These are phyloP conservation scores for Nakataea oryzae DNA, from an alignment of 2,329 filamentous ascomycete genomes.

Conservation along the genomic window DNA sequence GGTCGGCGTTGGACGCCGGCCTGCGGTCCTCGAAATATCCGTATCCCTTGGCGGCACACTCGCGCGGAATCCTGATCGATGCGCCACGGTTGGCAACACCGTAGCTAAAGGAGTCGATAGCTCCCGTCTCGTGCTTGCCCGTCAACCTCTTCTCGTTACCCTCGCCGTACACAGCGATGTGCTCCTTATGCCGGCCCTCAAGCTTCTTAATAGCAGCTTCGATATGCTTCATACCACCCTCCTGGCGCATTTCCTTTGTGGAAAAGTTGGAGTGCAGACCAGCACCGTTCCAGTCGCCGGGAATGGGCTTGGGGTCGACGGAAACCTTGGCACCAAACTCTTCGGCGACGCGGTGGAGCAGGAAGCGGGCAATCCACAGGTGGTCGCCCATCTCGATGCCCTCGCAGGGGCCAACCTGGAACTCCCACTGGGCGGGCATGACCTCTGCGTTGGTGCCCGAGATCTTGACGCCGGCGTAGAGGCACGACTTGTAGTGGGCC, in stretches of 20 bases:
- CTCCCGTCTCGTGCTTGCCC: constrained; percentile 86
- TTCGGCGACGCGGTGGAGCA: constrained; percentile 74
- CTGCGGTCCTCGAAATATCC: constrained; percentile 48
- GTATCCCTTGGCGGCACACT: constrained; percentile 68
- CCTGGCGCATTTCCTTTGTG: constrained; percentile 74
- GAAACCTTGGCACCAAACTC: constrained; percentile 96
- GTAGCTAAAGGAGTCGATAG: constrained; percentile 86
- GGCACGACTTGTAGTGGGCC: constrained; percentile 61
- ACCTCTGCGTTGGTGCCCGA: constrained; percentile 99
- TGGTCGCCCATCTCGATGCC: constrained; percentile 91
- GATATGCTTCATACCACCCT: constrained; percentile 93
- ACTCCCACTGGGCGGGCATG: constrained; percentile 73
- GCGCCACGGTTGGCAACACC: constrained; percentile 94
- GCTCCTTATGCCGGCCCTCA: constrained; percentile 68
- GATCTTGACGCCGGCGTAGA: constrained; percentile 86
- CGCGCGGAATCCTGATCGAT: constrained; percentile 67
- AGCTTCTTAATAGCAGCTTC: constrained; percentile 79
- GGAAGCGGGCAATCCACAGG: constrained; percentile 87
- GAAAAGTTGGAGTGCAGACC: constrained; percentile 80
- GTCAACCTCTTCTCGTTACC: constrained; percentile 93
- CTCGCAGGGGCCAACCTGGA: constrained; percentile 65
- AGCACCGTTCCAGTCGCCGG: constrained; percentile 87
- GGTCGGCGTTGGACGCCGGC: constrained; percentile 68
- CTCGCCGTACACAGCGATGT: constrained; percentile 86
- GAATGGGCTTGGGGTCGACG: constrained; percentile 89